phyloP scores from a whole-genome alignment of 2,329 filamentous ascomycete genomes.

The Rhytidhysteron rufulum region DNA sequence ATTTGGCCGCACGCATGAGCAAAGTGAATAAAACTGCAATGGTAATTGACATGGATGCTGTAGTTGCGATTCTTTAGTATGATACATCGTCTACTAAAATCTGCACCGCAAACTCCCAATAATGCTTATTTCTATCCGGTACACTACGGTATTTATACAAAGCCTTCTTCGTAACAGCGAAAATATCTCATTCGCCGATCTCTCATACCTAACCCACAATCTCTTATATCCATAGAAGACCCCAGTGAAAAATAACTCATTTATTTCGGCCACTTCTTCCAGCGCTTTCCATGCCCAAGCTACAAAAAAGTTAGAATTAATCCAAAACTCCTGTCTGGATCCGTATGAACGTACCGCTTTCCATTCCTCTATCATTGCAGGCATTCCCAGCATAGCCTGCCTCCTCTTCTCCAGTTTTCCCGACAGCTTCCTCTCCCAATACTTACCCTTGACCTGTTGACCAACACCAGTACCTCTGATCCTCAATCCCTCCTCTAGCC shows the following conservation, averaged over 20 bases:
- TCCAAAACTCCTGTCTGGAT: too few species aligned
- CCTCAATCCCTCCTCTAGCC: constrained; percentile 74
- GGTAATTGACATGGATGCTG: neutral
- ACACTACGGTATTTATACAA: neutral
- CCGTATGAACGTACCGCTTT: constrained; percentile 79
- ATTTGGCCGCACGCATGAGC: too few species aligned
- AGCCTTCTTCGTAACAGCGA: neutral
- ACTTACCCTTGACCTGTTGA: constrained; percentile 91
- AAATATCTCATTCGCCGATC: too few species aligned
- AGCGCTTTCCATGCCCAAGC: constrained; percentile 68
- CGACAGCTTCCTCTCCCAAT: constrained; percentile 83
- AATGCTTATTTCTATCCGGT: neutral
- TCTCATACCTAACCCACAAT: too few species aligned
- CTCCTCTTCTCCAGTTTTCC: constrained; percentile 80
- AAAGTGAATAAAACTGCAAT: neutral
- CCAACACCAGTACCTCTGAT: constrained; percentile 93
- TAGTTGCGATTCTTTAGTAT: neutral
- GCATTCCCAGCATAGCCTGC: constrained; percentile 93
- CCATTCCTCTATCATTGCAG: constrained; percentile 85
- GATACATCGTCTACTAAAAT: neutral
- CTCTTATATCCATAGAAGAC: too few species aligned
- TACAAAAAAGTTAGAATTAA: too few species aligned
- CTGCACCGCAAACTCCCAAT: too few species aligned
- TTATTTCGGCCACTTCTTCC: constrained; percentile 69
- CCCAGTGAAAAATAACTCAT: too few species aligned